Base-by-base conservation (phyloP, 441 rosid genomes). In the Croton laevigatus region DNA sequence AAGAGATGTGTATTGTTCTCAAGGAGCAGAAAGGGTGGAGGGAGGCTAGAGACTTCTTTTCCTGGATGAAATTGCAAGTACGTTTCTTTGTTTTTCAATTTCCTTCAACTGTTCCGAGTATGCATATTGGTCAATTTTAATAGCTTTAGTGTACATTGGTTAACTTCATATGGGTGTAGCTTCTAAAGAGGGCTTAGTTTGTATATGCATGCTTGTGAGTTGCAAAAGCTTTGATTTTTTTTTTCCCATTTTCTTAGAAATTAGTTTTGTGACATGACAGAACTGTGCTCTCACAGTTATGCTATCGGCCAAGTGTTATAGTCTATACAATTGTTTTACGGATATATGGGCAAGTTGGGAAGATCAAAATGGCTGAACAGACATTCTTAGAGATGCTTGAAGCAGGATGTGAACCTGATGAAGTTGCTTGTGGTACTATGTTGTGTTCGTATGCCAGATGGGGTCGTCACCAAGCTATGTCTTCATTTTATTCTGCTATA, bases 61-160 rank as follows among this genome's bases (percentile, higher is more conserved):
- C 79, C 42, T 94, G 98, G 98, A 94, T 94, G 97, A 91, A 94
- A 77, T 78, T 94, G 81, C 97, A 91, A 94, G 94, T 91, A 51
- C 9, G 60, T 57, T 23, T 52, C 27, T 37, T 19, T 62, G 32
- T 10, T n/a, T 59, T 60, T 19, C 9, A 20, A 20, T 60, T 27
- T 51, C 37, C 40, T 16, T 19, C 19, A 3, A 53, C 17, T 12
- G 17, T 12, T 61, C 12, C 3, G 49, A 16, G 5, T 27, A 32
- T 32, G 38, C 61, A 5, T 32, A 5, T 11, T 53, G 27, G 32
- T 19, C 22, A 7, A 16, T 51, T 8, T 51, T 17, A 17, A 14
- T 14, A 40, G 8, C 44, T 49, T 13, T 13, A 14, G 3, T 49
- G 53, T 16, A 51, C 14, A 34, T 52, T 66, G 23, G 14, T 52